Evolutionary conservation across 1,284 basidiomycete genomes (phyloP), one percentile per base, ranked within the genome.

Genomic region (Albatrellus sp.): DNA sequence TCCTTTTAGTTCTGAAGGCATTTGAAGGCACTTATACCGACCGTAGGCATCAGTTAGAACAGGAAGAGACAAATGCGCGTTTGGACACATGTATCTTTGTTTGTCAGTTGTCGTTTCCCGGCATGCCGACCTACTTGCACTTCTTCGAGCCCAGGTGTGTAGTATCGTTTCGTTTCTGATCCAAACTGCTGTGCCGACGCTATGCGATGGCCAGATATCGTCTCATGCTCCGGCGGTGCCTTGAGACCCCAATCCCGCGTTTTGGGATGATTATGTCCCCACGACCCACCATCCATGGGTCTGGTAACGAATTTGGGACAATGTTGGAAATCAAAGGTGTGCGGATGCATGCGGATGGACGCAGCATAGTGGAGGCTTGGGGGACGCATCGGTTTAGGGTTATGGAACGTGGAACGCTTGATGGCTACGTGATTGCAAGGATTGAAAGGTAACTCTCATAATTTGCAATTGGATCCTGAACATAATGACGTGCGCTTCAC

Each of bases 261-360:
- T 96, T 98, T 60, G 93, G 93, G 16, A 96, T 97, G 88, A 77
- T 96, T 54, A 77, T 94, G 65, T 78, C 80, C 1, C 66, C 68
- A 2, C 65, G 72, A 35, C 47, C 53, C 34, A 48, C 55, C 10
- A 54, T 56, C 12, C 53, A 51, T 16, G 64, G 59, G 6, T 57
- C 66, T n/a, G 77, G 77, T 31, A 68, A 74, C 42, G 80, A 86
- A 47, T 97, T 86, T 62, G 92, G 92, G 2, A 97, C 91, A 24
- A 93, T 97, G 84, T 72, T 96, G 42, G 80, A 90, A 60, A 93
- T 98, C 48, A 73, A 75, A 52, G 80, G 73, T 53, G 88, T 93
- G 9, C 84, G 89, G 58, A 89, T 90, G 78, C 69, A 92, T 16
- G 71, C 80, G 2, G 93, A 97, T 60, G 92, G 93, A 6, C 69